These are phyloP conservation scores for Diaporthe sp. DNA, from an alignment of 2,329 filamentous ascomycete species.

Conservation along the genomic window DNA sequence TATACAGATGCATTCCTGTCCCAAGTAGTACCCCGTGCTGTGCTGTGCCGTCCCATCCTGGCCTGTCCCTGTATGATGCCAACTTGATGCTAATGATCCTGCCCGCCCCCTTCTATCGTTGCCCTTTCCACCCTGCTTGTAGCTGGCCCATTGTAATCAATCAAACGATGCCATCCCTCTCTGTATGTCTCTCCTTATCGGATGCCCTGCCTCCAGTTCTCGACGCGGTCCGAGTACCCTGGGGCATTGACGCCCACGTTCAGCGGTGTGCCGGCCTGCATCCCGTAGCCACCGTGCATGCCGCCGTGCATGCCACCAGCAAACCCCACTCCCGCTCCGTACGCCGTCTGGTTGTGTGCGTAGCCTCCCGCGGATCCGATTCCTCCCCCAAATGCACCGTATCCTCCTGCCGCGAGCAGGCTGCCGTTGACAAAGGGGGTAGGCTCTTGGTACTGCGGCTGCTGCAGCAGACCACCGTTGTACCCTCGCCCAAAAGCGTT, in stretches of 20 bases:
- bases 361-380: conserved; percentile 35
- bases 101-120: neutral
- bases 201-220: conserved; percentile 51
- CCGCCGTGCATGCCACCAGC: conserved; percentile 35
- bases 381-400: conserved; percentile 34
- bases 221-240: conserved; percentile 49
- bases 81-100: neutral
- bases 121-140: neutral
- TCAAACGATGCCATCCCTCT: neutral
- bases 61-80: neutral
- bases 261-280: conserved; percentile 39
- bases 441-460: conserved; percentile 35
- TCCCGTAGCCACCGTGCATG: conserved; percentile 38
- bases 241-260: conserved; percentile 34
- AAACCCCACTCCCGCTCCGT: conserved; percentile 35
- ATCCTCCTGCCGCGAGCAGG: conserved; percentile 28
- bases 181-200: conserved; percentile 13
- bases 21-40: neutral
- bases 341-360: conserved; percentile 35
- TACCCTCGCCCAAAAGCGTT: conserved; percentile 36
- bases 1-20: conserved; percentile 31
- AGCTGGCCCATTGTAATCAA: neutral
- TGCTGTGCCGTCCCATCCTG: neutral
- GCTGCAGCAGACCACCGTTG: conserved; percentile 37
- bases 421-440: conserved; percentile 36